Evolutionary conservation across 176 grass and related monocot genomes (phyloP).

Genomic region (Elymus sibiricus): DNA sequence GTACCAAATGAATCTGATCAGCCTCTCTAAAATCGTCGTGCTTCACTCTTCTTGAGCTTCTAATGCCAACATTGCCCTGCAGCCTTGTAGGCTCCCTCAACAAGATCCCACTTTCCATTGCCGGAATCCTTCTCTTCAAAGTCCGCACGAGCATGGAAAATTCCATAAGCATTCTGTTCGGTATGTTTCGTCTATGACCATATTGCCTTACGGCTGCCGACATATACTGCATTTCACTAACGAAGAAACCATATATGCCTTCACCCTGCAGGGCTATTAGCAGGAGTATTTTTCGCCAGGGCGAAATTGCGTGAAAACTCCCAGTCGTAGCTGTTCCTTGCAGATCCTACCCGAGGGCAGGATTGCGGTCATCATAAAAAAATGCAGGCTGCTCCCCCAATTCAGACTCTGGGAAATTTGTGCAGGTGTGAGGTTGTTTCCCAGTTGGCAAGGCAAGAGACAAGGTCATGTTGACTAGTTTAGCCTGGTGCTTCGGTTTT

Average conservation of each 20-base stretch:
- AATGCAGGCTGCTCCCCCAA: not conserved
- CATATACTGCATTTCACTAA: not conserved
- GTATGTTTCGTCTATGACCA: constrained; percentile 38
- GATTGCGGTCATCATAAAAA: not conserved
- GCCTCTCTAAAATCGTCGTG: no score
- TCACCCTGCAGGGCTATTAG: constrained; percentile 59
- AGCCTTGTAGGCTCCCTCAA: constrained; percentile 94
- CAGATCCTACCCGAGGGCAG: not conserved
- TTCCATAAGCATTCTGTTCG: constrained; percentile 72
- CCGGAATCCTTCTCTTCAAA: constrained; percentile 82
- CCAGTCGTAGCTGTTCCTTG: constrained; percentile 14
- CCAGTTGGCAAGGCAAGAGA: constrained; percentile 12
- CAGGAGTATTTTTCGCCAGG: constrained; percentile 82
- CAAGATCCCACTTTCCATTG: constrained; percentile 93
- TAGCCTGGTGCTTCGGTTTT: not conserved
- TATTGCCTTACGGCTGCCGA: not conserved
- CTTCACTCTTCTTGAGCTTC: not conserved
- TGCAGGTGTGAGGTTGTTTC: constrained; percentile 30
- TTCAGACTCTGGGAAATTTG: constrained; percentile 10
- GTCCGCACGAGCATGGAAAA: constrained; percentile 87
- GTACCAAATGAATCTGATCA: constrained; percentile 19
- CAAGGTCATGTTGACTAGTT: constrained; percentile 12
- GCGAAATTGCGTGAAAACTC: constrained; percentile 65
- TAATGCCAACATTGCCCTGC: constrained; percentile 16
- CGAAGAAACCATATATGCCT: not conserved